A percentile compares a stretch with the other conserved stretches of the same genome.
Evolutionary conservation across 345 rosid genomes (phyloP).

Genomic region (Sapria himalayana): DNA sequence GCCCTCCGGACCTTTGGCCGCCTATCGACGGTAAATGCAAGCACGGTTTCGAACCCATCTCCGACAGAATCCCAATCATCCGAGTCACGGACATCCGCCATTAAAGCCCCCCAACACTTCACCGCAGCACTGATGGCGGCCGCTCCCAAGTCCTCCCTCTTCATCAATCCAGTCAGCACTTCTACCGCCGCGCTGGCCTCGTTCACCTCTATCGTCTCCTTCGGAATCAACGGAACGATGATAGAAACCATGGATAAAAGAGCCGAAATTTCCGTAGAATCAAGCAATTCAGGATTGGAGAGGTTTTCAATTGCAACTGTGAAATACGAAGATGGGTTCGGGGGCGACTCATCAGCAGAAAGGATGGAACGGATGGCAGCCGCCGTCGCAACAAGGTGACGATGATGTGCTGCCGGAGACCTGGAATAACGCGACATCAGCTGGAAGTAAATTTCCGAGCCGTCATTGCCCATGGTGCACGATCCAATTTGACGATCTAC

Average conservation of each 20-base stretch:
- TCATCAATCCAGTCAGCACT: conserved; percentile 27
- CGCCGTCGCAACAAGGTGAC: conserved; percentile 77
- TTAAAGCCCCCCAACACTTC: conserved; percentile 58
- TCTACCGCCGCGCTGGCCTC: conserved; percentile 54
- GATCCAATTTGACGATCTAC: too few species aligned
- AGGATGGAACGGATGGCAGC: conserved; percentile 82
- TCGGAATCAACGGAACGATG: conserved; percentile 30
- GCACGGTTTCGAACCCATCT: conserved; percentile 34
- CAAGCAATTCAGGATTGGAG: conserved; percentile 14
- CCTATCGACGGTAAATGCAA: conserved; percentile 47
- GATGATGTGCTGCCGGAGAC: conserved; percentile 69
- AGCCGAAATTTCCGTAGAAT: conserved; percentile 41
- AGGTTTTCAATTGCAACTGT: conserved; percentile 43
- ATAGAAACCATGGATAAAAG: conserved; percentile 47
- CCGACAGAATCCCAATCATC: conserved; percentile 47
- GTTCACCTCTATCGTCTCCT: conserved; percentile 18
- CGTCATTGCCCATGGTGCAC: too few species aligned
- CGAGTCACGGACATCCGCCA: conserved; percentile 34
- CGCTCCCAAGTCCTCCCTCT: conserved; percentile 28
- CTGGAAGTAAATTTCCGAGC: conserved; percentile 55
- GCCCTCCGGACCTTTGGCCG: conserved; percentile 82
- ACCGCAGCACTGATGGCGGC: conserved; percentile 51
- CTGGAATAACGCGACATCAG: conserved; percentile 76
- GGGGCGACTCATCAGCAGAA: conserved; percentile 36
- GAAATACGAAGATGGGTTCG: conserved; percentile 45